Conservation (phyloP, 1,284 basidiomycete genomes). For the Gymnopus androsaceus region DNA sequence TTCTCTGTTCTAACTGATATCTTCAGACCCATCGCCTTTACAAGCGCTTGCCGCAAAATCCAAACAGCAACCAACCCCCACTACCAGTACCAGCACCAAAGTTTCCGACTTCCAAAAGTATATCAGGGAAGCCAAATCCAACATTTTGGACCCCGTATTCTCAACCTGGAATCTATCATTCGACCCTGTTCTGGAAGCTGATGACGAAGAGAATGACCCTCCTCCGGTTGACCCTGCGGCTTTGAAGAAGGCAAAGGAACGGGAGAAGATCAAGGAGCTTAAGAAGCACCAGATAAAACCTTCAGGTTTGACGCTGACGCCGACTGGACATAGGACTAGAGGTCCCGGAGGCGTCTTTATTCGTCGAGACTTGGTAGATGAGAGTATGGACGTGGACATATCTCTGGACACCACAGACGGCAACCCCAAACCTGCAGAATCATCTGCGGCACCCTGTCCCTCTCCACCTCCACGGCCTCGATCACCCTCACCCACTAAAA, state of each 20-base stretch:
- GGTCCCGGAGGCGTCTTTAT: constrained; percentile 48
- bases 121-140: constrained; percentile 52
- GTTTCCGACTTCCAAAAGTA: constrained; percentile 64
- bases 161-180: constrained; percentile 29
- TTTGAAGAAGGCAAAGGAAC: constrained; percentile 12
- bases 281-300: constrained; percentile 52
- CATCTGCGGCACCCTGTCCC: not conserved
- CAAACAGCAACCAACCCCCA: constrained; percentile 38
- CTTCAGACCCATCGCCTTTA: constrained; percentile 43
- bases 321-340: constrained; percentile 20
- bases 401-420: constrained; percentile 18
- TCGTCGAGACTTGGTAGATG: constrained; percentile 56
- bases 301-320: constrained; percentile 34
- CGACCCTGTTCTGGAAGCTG: constrained; percentile 27
- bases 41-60: constrained; percentile 43
- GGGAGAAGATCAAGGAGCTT: constrained; percentile 53
- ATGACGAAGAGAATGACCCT: constrained; percentile 35
- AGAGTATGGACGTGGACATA: constrained; percentile 61
- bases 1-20: constrained; percentile 1
- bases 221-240: constrained; percentile 20
- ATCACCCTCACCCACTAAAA: not conserved
- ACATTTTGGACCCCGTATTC: constrained; percentile 64
- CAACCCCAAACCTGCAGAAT: not conserved
- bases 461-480: not conserved
- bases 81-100: constrained; percentile 41